Conservation (phyloP, 352 stramenopile species). For the Globisporangium nagaii region DNA sequence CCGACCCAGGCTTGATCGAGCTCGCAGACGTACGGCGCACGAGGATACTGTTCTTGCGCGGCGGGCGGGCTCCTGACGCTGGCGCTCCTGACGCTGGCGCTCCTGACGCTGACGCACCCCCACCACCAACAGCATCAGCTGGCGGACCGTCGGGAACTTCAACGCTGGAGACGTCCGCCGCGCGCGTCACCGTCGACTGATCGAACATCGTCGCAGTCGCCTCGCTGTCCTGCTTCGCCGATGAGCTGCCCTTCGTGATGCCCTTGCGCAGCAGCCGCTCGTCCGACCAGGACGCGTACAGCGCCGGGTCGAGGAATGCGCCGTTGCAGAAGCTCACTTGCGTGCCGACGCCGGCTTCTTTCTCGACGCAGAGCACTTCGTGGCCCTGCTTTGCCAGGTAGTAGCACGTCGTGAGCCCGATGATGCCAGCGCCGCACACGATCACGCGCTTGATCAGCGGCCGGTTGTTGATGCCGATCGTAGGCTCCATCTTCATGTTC, state of each 20-base stretch:
- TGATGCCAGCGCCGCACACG: slow-evolving; percentile 81
- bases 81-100: too few species aligned
- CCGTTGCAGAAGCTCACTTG: slow-evolving; percentile 81
- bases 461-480: slow-evolving; percentile 47
- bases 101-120: too few species aligned
- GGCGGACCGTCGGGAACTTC: slow-evolving; percentile 26
- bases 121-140: slow-evolving; percentile 27
- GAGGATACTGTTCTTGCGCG: slow-evolving; percentile 15
- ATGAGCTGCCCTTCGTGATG: slow-evolving; percentile 12
- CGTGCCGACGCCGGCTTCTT: slow-evolving; percentile 70
- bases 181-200: slow-evolving; percentile 8
- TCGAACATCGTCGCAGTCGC: slow-evolving; percentile 1
- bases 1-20: too few species aligned
- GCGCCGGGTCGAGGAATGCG: slow-evolving; percentile 73
- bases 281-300: slow-evolving; percentile 82
- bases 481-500: slow-evolving; percentile 66
- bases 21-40: slow-evolving; percentile 7
- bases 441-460: slow-evolving; percentile 76
- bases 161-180: slow-evolving; percentile 13
- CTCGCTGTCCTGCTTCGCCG: slow-evolving; percentile 2
- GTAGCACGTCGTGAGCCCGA: slow-evolving; percentile 81
- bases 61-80: not conserved
- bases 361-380: slow-evolving; percentile 84
- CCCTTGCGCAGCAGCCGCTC: slow-evolving; percentile 55
- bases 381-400: slow-evolving; percentile 83